These are phyloP conservation scores for Colletotrichum phormii DNA, from an alignment of 2,329 filamentous ascomycete species.

Conservation along the genomic window DNA sequence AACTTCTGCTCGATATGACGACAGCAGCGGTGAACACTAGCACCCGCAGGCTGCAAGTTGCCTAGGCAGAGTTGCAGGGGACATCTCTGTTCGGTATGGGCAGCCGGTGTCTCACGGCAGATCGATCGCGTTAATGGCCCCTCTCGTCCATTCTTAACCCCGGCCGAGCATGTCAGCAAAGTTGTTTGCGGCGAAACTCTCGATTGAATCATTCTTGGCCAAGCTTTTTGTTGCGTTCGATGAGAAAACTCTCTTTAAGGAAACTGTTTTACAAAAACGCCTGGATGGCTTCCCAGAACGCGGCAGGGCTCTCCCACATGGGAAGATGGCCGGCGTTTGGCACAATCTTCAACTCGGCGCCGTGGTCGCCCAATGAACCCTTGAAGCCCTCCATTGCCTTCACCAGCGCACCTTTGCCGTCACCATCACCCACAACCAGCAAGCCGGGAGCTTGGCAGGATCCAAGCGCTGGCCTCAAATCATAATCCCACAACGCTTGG, in stretches of 20 bases:
- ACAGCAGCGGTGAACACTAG: not conserved
- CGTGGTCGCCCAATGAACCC: conserved; percentile 63
- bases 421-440: conserved; percentile 78
- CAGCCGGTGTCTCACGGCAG: conserved; percentile 13
- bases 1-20: not conserved
- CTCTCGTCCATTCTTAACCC: not conserved
- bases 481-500: conserved; percentile 78
- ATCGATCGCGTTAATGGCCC: not conserved
- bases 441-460: conserved; percentile 68
- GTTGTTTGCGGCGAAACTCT: conserved; percentile 10
- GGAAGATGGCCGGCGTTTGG: conserved; percentile 82
- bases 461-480: conserved; percentile 69
- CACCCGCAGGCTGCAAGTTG: not conserved
- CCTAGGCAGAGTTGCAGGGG: not conserved
- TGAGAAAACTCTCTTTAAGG: not conserved
- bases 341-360: conserved; percentile 72
- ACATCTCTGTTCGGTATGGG: conserved; percentile 15
- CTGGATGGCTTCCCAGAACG: conserved; percentile 73
- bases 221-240: not conserved
- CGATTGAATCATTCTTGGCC: not conserved
- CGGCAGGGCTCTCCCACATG: conserved; percentile 80
- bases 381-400: conserved; percentile 84
- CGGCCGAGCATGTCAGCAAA: not conserved
- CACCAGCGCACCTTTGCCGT: conserved; percentile 77
- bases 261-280: conserved; percentile 61